These are phyloP conservation scores for Lachnellula cervina DNA, from an alignment of 2,329 filamentous ascomycete species.

Conservation along the genomic window DNA sequence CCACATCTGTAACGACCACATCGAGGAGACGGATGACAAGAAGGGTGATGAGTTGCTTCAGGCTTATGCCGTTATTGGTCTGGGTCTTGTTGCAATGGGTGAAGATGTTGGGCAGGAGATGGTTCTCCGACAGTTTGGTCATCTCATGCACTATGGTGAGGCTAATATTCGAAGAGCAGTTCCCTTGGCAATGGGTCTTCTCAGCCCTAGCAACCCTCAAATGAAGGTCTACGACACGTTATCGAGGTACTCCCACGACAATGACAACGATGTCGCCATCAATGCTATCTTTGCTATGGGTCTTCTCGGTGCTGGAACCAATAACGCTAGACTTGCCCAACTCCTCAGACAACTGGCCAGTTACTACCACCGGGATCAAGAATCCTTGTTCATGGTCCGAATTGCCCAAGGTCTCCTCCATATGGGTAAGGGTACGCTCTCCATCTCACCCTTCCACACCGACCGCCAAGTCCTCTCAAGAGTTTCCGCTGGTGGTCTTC, in stretches of 20 bases:
- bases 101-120: constrained; percentile 98
- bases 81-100: constrained; percentile 94
- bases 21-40: constrained; percentile 91
- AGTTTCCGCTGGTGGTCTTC: constrained; percentile 81
- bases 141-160: constrained; percentile 98
- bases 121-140: constrained; percentile 94
- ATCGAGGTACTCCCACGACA: constrained; percentile 96
- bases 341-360: constrained; percentile 89
- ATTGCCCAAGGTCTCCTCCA: constrained; percentile 96
- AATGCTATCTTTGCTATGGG: constrained; percentile 99
- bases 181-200: constrained; percentile 90
- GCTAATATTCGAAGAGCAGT: constrained; percentile 95
- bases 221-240: constrained; percentile 99
- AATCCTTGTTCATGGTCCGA: constrained; percentile 97
- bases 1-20: constrained; percentile 96
- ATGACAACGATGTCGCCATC: constrained; percentile 95
- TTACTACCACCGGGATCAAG: constrained; percentile 96
- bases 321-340: constrained; percentile 94
- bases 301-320: constrained; percentile 90
- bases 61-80: constrained; percentile 89
- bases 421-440: constrained; percentile 98
- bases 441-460: constrained; percentile 97
- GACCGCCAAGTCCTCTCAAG: constrained; percentile 92
- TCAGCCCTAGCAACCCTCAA: constrained; percentile 96
- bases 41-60: constrained; percentile 94